Percentiles rank a stretch among this genome's conserved stretches.
Conservation (phyloP, 352 stramenopile genomes). For the Phytophthora aleatoria region DNA sequence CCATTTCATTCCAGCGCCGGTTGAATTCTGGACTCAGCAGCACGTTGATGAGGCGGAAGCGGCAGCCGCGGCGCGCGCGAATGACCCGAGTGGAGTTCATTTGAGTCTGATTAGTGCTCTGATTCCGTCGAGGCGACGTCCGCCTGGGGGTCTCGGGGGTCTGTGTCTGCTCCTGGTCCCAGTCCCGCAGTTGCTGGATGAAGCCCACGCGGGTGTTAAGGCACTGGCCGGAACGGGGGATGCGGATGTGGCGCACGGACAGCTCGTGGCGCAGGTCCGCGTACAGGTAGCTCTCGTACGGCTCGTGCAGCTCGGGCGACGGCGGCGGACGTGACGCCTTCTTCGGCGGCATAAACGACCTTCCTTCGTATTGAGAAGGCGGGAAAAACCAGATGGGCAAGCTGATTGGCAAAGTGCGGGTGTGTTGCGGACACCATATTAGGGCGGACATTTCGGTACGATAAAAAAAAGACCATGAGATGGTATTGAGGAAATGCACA, state of each 20-base stretch:
- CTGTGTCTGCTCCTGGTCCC: slow-evolving; percentile 26
- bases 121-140: slow-evolving; percentile 4
- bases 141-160: slow-evolving; percentile 2
- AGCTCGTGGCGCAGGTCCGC: slow-evolving; percentile 45
- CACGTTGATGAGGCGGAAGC: slow-evolving; percentile 76
- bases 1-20: slow-evolving; percentile 57
- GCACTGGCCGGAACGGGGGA: slow-evolving; percentile 9
- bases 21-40: slow-evolving; percentile 65
- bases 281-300: slow-evolving; percentile 50
- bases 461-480: too few relatives aligned
- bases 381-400: slow-evolving; percentile 4
- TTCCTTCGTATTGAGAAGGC: slow-evolving; percentile 2
- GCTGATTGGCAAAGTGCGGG: slow-evolving; percentile 3
- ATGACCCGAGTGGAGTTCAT: slow-evolving; percentile 10
- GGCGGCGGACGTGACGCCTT: slow-evolving; percentile 6
- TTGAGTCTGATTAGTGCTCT: slow-evolving; percentile 2
- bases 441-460: slow-evolving; percentile 4
- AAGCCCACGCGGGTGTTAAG: slow-evolving; percentile 34
- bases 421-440: slow-evolving; percentile 9
- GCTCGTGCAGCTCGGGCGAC: slow-evolving; percentile 32
- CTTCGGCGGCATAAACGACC: slow-evolving; percentile 23
- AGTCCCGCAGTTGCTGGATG: slow-evolving; percentile 39
- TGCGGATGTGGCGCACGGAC: slow-evolving; percentile 29
- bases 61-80: slow-evolving; percentile 56
- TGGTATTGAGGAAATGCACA: too few relatives aligned